Evolutionary conservation across 148 eudicot species (phyloP).

Genomic region (Polygonum aviculare): DNA sequence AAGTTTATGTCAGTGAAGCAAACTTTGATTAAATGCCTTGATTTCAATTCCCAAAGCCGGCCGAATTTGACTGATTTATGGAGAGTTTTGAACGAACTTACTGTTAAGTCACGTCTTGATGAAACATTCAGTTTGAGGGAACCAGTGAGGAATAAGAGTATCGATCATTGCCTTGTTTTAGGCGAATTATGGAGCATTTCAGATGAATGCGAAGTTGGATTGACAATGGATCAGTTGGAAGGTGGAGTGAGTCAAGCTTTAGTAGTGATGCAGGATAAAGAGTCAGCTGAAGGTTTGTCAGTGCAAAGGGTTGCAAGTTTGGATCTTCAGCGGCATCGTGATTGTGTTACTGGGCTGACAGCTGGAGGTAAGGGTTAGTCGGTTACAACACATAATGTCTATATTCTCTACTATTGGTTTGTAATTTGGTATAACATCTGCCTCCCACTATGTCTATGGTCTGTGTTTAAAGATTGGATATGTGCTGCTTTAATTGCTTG

Average conservation of each 20-base stretch:
- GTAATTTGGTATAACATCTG: not conserved
- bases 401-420: not conserved
- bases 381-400: not conserved
- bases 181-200: slow-evolving; percentile 41
- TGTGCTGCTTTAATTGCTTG: not conserved
- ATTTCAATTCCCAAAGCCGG: slow-evolving; percentile 37
- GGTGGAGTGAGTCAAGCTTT: slow-evolving; percentile 18
- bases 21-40: slow-evolving; percentile 43
- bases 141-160: slow-evolving; percentile 15
- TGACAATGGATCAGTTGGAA: slow-evolving; percentile 12
- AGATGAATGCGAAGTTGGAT: slow-evolving; percentile 17
- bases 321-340: slow-evolving; percentile 69
- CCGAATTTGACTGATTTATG: slow-evolving; percentile 49
- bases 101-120: slow-evolving; percentile 22
- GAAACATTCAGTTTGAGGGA: slow-evolving; percentile 14
- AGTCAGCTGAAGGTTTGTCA: slow-evolving; percentile 38
- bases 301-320: slow-evolving; percentile 34
- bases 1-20: slow-evolving; percentile 24
- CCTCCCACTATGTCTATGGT: not conserved
- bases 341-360: slow-evolving; percentile 62
- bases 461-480: not conserved
- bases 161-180: slow-evolving; percentile 33
- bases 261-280: slow-evolving; percentile 23
- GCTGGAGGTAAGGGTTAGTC: slow-evolving; percentile 51
- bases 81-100: slow-evolving; percentile 42